Evolutionary conservation across 768 basidiomycete genomes (phyloP), one percentile per base, ranked within the genome.

Genomic region (Mycena filopes): DNA sequence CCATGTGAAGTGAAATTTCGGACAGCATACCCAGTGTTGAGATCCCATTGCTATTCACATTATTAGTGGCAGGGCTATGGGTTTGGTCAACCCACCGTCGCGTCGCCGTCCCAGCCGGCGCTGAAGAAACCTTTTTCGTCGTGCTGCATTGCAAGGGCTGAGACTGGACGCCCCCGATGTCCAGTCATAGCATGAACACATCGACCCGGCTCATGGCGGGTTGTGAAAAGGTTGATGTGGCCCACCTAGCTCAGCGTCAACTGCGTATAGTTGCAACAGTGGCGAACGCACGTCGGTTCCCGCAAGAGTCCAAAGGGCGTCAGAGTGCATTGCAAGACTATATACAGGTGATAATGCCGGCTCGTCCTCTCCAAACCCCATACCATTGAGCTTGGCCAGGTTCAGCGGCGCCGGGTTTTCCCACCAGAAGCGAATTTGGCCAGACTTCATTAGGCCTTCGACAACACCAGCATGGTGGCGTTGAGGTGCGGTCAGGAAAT

Each of bases 51-150:
- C 97, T 99, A 71, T 45, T 29, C 15, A 23, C 56, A 47, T n/a
- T 13, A 33, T 61, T 33, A 42, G 71, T 60, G 47, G n/a, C 53
- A 48, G 60, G 40, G 63, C 70, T 57, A 65, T 55, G 41, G 46
- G 61, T 48, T 36, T 41, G 46, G 59, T 20, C 47, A 23, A 83
- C 93, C 76, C 75, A 95, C 96, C 47, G 89, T 83, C 16, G 94
- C 91, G 69, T 92, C 88, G 13, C 95, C 93, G 74, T 99, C 98
- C 96, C 97, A 98, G 21, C 95, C 91, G 7, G 94, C 96, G 73
- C 94, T 96, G 71, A 95, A 90, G 68, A 96, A 87, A 0, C 90
- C 87, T 69, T 91, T 92, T 76, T 98, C 94, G 63, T 93, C 89
- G 67, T 92, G 86, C 65, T 89, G 84, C 69, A 99, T 80, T 1